Percentiles rank a stretch among this genome's conserved stretches.
These are phyloP conservation scores for Batkoa obscura DNA, from an alignment of 371 early-diverging fungal genomes.

Conservation along the genomic window DNA sequence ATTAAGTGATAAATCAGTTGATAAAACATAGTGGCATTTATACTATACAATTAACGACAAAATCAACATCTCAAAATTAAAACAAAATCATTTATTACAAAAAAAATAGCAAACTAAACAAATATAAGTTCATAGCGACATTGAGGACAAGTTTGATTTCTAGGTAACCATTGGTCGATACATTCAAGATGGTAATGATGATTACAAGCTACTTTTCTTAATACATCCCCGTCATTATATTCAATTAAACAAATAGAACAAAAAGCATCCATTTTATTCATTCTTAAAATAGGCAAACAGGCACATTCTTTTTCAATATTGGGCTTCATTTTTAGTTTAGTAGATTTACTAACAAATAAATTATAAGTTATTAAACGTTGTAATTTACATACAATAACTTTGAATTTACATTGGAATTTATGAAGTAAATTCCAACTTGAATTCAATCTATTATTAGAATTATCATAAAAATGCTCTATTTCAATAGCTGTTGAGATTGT, in stretches of 20 bases:
- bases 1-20: no score
- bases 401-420: no score
- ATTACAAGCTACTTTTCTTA: neutral
- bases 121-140: neutral
- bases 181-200: neutral
- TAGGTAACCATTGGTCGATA: neutral
- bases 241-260: neutral
- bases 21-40: no score
- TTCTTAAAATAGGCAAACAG: neutral
- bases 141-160: neutral
- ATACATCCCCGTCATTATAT: neutral
- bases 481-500: no score
- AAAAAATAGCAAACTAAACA: neutral
- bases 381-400: neutral
- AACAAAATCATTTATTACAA: no score
- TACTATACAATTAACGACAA: no score
- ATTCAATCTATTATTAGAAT: no score
- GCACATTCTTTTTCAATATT: neutral
- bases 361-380: neutral
- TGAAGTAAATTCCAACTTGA: no score
- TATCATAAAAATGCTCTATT: no score
- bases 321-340: neutral
- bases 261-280: slow-evolving; percentile 3
- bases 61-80: no score
- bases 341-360: neutral